These are phyloP conservation scores for Talaromyces pinophilus DNA, from an alignment of 2,329 filamentous ascomycete species.

Conservation along the genomic window DNA sequence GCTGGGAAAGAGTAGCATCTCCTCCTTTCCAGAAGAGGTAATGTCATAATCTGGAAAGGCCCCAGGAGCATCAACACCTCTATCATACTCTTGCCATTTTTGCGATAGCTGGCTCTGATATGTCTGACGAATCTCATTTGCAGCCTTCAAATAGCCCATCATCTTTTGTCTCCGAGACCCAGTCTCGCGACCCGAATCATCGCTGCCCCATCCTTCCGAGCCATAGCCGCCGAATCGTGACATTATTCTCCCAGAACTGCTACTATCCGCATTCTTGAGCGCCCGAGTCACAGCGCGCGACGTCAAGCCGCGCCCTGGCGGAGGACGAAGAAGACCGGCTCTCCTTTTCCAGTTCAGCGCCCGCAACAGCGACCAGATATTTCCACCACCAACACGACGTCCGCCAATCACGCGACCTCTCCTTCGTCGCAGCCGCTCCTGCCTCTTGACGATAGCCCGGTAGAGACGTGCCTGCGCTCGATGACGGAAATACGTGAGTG, in stretches of 20 bases:
- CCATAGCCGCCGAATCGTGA: slow-evolving; percentile 29
- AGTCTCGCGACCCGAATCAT: slow-evolving; percentile 52
- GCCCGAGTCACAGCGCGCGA: slow-evolving; percentile 20
- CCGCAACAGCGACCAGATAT: slow-evolving; percentile 41
- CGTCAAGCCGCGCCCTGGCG: slow-evolving; percentile 22
- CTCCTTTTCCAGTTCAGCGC: slow-evolving; percentile 15
- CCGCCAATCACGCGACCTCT: background rate
- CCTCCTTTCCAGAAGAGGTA: slow-evolving; percentile 75
- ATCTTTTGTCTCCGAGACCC: slow-evolving; percentile 78
- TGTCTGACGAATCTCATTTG: slow-evolving; percentile 69
- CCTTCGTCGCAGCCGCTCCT: slow-evolving; percentile 17
- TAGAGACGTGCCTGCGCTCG: slow-evolving; percentile 76
- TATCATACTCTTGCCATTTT: slow-evolving; percentile 47
- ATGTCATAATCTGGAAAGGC: slow-evolving; percentile 85
- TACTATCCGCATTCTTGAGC: slow-evolving; percentile 23
- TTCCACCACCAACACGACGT: slow-evolving; percentile 48
- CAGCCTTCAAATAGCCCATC: slow-evolving; percentile 69
- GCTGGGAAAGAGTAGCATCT: slow-evolving; percentile 93
- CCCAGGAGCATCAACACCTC: slow-evolving; percentile 63
- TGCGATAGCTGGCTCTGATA: slow-evolving; percentile 61
- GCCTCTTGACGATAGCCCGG: slow-evolving; percentile 66
- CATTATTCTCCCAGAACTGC: slow-evolving; percentile 18
- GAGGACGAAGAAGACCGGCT: slow-evolving; percentile 17
- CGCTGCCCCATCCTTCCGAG: slow-evolving; percentile 30
- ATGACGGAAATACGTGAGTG: slow-evolving; percentile 69